Base-by-base conservation (phyloP, 176 grass and related monocot species). In the Ensete ventricosum region DNA sequence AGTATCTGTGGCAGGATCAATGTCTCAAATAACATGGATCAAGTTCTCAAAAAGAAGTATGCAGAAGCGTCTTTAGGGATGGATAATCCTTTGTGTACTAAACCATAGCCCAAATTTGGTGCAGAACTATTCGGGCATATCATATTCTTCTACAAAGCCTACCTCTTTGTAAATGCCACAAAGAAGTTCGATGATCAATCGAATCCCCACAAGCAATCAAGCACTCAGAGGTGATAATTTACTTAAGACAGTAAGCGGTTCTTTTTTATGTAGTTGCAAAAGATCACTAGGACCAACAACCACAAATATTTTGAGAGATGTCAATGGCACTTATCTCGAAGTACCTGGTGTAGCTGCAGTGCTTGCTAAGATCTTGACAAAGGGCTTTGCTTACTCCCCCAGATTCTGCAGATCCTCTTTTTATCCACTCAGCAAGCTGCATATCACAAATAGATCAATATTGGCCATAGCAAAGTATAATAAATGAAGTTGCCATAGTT, bases 401-500 rank as follows among this genome's bases (percentile, higher is more conserved):
- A 21, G 81, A 75, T 82, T 94, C 73, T 54, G 72, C 49, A 0
- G 86, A 87, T 62, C 88, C 85, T 67, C 48, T 75, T 89, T 99
- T 99, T 76, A 99, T 89, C 90, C 77, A 91, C 64, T 89, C 88
- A 53, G 90, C 48, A 58, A 99, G 82, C 95, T 99, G 84, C 79
- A 82, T 11, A 70, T 16, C 51, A 14, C 43, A 66, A 71, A 3
- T 73, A 50, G 0, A 71, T 53, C 6, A 9, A 14, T 20, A 2
- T 14, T 67, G 23, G 77, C 52, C 34, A 23, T 5, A 51, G 9
- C 50, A 73, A 51, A 0, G 9, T 48, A 14, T 4, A 70, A 59
- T 50, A 14, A 13, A 69, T 14, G 58, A 0, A 9, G 53, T 9
- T 78, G 20, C 2, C 3, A 20, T 8, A 8, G 8, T 62, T 43